phyloP scores from a whole-genome alignment of 805 yeast species.

The Cyberlindnera amylophila region DNA sequence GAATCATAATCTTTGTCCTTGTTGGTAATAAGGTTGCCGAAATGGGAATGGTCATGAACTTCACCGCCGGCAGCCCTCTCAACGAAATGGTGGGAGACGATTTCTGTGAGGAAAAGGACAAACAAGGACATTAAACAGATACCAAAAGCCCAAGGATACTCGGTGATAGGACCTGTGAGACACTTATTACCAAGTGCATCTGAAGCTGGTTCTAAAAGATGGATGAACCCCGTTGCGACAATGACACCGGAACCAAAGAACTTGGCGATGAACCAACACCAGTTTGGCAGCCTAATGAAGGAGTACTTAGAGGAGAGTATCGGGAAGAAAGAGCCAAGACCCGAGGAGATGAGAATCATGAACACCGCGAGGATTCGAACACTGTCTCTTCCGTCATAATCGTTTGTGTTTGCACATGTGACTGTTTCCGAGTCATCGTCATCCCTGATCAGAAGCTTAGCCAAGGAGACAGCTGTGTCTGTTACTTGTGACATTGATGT shows the following conservation, averaged over 20 bases:
- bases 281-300: slow-evolving; percentile 52
- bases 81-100: slow-evolving; percentile 42
- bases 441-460: slow-evolving; percentile 19
- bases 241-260: slow-evolving; percentile 85
- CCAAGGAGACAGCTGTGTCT: slow-evolving; percentile 7
- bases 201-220: slow-evolving; percentile 65
- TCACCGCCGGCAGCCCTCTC: slow-evolving; percentile 29
- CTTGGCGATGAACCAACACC: slow-evolving; percentile 65
- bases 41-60: slow-evolving; percentile 49
- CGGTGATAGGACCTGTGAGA: slow-evolving; percentile 55
- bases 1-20: slow-evolving; percentile 17
- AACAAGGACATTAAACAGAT: slow-evolving; percentile 46
- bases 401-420: slow-evolving; percentile 39
- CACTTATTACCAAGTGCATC: slow-evolving; percentile 55
- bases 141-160: slow-evolving; percentile 56
- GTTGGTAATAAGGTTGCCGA: slow-evolving; percentile 35
- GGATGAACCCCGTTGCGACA: slow-evolving; percentile 77
- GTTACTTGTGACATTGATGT: slow-evolving; percentile 3
- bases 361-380: slow-evolving; percentile 60
- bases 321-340: slow-evolving; percentile 60
- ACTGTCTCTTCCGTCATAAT: slow-evolving; percentile 38
- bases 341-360: slow-evolving; percentile 55
- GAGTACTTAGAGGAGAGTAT: slow-evolving; percentile 56
- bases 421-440: slow-evolving; percentile 25
- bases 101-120: slow-evolving; percentile 44